Evolutionary conservation across 208 protist species (phyloP).

Genomic region (Tritrichomonas foetus): DNA sequence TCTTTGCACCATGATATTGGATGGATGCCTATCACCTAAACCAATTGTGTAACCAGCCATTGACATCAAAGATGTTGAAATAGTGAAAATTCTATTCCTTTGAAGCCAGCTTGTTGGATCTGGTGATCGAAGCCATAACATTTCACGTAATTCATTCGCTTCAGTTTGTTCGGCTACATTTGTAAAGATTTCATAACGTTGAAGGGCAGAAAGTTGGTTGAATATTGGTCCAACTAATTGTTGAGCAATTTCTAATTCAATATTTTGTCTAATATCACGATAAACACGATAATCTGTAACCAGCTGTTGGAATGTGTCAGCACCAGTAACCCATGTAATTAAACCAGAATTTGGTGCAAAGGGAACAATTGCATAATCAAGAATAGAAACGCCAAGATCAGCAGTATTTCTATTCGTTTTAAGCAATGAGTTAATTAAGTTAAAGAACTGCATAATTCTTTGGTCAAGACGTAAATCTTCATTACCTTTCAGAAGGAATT

Average conservation of each 20-base stretch:
- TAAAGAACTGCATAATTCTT: constrained; percentile 39
- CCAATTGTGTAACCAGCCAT: constrained; percentile 86
- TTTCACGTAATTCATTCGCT: background rate
- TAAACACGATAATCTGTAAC: background rate
- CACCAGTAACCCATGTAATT: constrained; percentile 19
- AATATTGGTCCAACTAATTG: background rate
- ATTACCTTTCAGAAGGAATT: constrained; percentile 41
- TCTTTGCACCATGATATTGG: constrained; percentile 87
- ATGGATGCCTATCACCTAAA: constrained; percentile 76
- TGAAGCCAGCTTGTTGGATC: background rate
- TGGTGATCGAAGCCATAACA: background rate
- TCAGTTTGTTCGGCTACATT: background rate
- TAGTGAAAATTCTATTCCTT: constrained; percentile 52
- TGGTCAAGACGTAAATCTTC: constrained; percentile 41
- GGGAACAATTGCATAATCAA: background rate
- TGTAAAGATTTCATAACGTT: background rate
- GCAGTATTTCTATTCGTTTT: background rate
- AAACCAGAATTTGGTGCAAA: background rate
- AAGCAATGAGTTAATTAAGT: background rate
- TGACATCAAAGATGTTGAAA: constrained; percentile 77
- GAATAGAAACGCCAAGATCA: background rate
- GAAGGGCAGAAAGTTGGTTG: background rate
- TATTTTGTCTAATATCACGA: background rate
- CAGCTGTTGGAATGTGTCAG: background rate
- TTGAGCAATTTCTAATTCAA: background rate